Conservation (phyloP, 176 grass and related monocot species). For the Oryza punctata region DNA sequence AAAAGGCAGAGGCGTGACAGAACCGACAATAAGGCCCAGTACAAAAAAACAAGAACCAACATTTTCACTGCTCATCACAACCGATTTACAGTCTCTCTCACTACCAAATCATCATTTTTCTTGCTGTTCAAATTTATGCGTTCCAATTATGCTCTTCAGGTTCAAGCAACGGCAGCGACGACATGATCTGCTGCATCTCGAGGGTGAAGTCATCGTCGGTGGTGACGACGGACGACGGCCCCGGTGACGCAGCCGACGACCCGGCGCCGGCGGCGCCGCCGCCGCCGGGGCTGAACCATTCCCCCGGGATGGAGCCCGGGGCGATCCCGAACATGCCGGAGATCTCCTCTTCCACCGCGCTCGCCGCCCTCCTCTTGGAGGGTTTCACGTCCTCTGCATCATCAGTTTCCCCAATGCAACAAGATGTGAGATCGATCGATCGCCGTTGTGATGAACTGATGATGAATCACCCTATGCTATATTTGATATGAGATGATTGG, state of each 20-base stretch:
- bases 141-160: slow-evolving; percentile 49
- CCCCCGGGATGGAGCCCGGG: not conserved
- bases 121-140: not conserved
- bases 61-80: slow-evolving; percentile 13
- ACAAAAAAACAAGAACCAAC: slow-evolving; percentile 19
- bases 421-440: slow-evolving; percentile 10
- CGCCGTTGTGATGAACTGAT: not conserved
- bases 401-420: slow-evolving; percentile 11
- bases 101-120: not conserved
- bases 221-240: slow-evolving; percentile 54
- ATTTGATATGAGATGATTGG: not conserved
- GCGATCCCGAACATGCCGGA: slow-evolving; percentile 11
- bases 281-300: slow-evolving; percentile 37
- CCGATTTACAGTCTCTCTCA: slow-evolving; percentile 10
- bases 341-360: slow-evolving; percentile 26
- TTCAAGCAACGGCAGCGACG: slow-evolving; percentile 36
- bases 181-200: slow-evolving; percentile 51
- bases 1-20: not conserved
- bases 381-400: slow-evolving; percentile 45
- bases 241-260: slow-evolving; percentile 43
- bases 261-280: not conserved
- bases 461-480: slow-evolving; percentile 17
- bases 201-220: slow-evolving; percentile 53
- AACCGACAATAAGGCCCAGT: slow-evolving; percentile 1
- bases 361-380: slow-evolving; percentile 36